Base-by-base conservation (phyloP, 345 rosid genomes). In the Acer saccharum region DNA sequence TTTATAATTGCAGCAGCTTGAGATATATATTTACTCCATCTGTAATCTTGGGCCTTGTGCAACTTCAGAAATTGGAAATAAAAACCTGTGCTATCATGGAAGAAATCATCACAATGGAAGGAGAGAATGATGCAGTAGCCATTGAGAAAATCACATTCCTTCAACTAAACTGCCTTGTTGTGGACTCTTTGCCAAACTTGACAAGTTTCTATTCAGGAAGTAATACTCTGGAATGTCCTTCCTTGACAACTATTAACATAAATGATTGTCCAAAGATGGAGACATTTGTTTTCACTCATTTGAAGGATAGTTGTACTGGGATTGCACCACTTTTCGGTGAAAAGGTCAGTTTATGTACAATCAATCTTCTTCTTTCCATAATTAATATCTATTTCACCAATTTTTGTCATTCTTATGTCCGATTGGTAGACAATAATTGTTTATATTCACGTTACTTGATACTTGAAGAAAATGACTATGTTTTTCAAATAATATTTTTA, bases 221-320 rank as follows among this genome's bases (percentile, higher is more conserved):
- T 10, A 18, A 41, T 68, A 23, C 27, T 18, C 11, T 76, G 55
- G 29, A 68, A 10, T 76, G 66, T 55, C 73, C 43, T 13, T 43
- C 46, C n/a, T 68, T 76, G 70, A 18, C 39, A 39, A 35, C 14
- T 16, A 16, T 66, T 35, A 16, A 3, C 12, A 39, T 66, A 17
- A 17, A 12, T 10, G 21, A 68, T 21, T 76, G 79, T 43, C 70
- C 48, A 65, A 75, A 75, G 21, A 60, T 60, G 64, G 27, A 60
- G 64, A 60, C 69, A 1, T 74, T 23, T 10, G n/a, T 17, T 48
- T 16, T 32, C 23, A 2, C 27, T 2, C n/a, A 41, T 10, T 14
- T 13, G 11, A 16, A 60, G 14, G 68, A 41, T 8, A 17, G 0
- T 12, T 4, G 43, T n/a, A 23, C 20, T 1, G 0, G 23, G 7